Percentiles rank a stretch among this genome's conserved stretches.
Conservation (phyloP, 148 eudicot species). For the Camellia sinensis region DNA sequence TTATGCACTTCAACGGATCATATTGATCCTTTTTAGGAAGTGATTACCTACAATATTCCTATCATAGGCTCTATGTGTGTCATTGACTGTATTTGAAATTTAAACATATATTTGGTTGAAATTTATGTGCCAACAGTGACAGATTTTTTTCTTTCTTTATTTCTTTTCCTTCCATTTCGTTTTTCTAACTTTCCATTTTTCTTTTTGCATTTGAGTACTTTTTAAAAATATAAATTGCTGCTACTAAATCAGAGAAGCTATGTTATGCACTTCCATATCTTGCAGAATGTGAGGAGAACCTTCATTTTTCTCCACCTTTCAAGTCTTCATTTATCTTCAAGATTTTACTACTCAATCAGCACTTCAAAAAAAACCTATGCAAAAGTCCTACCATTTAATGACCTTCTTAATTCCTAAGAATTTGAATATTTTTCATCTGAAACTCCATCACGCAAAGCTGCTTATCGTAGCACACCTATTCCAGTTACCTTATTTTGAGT, state of each 20-base stretch:
- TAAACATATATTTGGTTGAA: too few relatives aligned
- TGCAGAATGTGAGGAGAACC: neutral
- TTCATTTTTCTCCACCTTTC: neutral
- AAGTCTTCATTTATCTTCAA: neutral
- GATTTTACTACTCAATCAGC: neutral
- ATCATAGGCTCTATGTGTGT: too few relatives aligned
- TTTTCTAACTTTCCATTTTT: neutral
- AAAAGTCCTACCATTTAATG: neutral
- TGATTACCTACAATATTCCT: too few relatives aligned
- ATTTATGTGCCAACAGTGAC: neutral
- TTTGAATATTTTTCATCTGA: neutral
- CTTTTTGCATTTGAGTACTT: neutral
- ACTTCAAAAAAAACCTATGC: neutral
- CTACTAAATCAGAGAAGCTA: neutral
- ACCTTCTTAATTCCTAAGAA: neutral
- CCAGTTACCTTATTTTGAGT: neutral
- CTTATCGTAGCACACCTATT: neutral
- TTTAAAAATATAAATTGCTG: neutral
- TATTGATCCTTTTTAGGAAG: too few relatives aligned
- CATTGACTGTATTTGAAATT: too few relatives aligned
- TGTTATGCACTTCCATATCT: neutral
- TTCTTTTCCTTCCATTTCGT: neutral
- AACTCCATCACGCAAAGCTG: neutral
- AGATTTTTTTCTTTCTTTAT: neutral
- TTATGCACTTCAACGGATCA: too few relatives aligned